Evolutionary conservation across 495 filamentous ascomycete genomes (phyloP).

Genomic region (Baudoinia panamericana): DNA sequence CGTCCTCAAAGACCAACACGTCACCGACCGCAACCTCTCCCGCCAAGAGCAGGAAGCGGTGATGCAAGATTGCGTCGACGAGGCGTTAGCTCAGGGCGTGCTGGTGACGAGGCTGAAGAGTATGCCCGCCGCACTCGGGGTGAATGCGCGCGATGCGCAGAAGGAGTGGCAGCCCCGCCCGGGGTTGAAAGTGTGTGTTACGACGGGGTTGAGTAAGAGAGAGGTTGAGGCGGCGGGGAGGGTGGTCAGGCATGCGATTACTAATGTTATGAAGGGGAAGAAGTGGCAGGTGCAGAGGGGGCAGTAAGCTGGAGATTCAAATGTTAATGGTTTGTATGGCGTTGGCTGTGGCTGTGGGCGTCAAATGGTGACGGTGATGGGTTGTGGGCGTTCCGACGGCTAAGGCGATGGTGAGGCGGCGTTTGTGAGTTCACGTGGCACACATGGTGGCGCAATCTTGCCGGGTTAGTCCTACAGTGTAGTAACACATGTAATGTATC

Average conservation of each 20-base stretch:
- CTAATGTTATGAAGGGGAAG: constrained; percentile 60
- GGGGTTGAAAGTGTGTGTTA: constrained; percentile 81
- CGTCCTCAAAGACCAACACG: constrained; percentile 71
- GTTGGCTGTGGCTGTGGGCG: no score
- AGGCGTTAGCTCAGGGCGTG: constrained; percentile 74
- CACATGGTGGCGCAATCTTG: no score
- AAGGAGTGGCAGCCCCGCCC: constrained; percentile 50
- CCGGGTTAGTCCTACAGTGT: no score
- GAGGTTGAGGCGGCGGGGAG: constrained; percentile 87
- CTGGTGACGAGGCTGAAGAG: constrained; percentile 76
- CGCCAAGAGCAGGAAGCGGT: constrained; percentile 69
- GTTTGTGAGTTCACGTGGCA: no score
- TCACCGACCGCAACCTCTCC: constrained; percentile 52
- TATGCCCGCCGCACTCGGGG: constrained; percentile 47
- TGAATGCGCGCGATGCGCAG: constrained; percentile 43
- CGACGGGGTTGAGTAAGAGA: constrained; percentile 74
- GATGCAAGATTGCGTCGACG: constrained; percentile 82
- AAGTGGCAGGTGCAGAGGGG: constrained; percentile 27
- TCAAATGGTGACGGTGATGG: no score
- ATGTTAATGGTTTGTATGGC: no score
- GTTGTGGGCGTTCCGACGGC: no score
- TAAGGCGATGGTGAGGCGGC: no score
- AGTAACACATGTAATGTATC: no score
- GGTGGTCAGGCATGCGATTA: constrained; percentile 81
- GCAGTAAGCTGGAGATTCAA: no score